Percentiles rank a stretch among this genome's conserved stretches.
phyloP scores from a whole-genome alignment of 108 stramenopile genomes.

The Skeletonema menzelii region DNA sequence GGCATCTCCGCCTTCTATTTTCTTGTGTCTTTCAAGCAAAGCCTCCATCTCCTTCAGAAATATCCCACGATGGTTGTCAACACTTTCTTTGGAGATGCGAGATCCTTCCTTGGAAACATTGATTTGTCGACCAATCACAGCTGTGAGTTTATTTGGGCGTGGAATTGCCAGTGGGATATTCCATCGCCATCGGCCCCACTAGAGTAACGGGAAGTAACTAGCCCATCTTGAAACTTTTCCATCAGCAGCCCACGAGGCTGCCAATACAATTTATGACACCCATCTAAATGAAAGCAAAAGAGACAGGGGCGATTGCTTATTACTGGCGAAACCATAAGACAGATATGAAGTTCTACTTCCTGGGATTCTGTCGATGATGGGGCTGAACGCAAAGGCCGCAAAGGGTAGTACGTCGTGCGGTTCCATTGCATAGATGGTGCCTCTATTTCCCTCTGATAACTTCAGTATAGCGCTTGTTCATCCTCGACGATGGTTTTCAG shows the following conservation, averaged over 20 bases:
- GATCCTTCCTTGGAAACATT: conserved; percentile 41
- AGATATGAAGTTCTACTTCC: conserved; percentile 26
- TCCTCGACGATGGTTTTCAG: conserved; percentile 55
- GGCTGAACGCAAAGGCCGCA: conserved; percentile 48
- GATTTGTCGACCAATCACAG: conserved; percentile 41
- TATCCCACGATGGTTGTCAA: conserved; percentile 50
- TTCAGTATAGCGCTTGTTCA: conserved; percentile 39
- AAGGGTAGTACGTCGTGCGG: conserved; percentile 61
- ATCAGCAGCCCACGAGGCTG: conserved; percentile 39
- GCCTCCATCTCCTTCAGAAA: conserved; percentile 49
- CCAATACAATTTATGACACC: conserved; percentile 42
- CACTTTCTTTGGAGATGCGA: conserved; percentile 15
- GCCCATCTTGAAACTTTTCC: conserved; percentile 31
- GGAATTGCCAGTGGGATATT: conserved; percentile 52
- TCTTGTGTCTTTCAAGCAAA: conserved; percentile 57
- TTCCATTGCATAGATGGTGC: conserved; percentile 48
- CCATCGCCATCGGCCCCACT: conserved; percentile 47
- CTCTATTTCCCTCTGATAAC: conserved; percentile 30
- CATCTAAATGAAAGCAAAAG: conserved; percentile 70
- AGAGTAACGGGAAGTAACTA: conserved; percentile 49
- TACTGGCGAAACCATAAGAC: conserved; percentile 46
- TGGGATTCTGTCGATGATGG: conserved; percentile 35
- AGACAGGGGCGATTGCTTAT: conserved; percentile 85
- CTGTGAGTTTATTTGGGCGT: conserved; percentile 38
- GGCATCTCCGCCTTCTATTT: conserved; percentile 44